Base-by-base conservation (phyloP, 192 early-diverging fungal genomes). In the Linnemannia hyalina region DNA sequence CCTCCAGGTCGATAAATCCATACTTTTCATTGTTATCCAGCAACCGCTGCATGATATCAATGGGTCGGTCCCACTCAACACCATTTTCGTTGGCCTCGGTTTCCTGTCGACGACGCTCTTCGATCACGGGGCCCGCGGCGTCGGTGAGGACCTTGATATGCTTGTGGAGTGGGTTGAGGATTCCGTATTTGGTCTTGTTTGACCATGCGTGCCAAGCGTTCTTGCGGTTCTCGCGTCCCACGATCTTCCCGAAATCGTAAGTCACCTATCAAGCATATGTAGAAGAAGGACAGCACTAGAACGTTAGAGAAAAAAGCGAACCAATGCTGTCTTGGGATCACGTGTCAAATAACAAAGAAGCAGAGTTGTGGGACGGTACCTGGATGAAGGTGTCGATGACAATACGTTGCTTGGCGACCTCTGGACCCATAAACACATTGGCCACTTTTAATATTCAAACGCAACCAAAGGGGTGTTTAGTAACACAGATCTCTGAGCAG, bases 1-100 rank as follows among this genome's bases (percentile, higher is more conserved):
- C 84, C 46, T 86, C 84, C 0, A 81, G 40, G 54, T 86, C 84
- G 9, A 81, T 52, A 63, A 86, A 86, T 0, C 52, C 49, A 68
- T 90, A 82, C 47, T 90, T 87, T 44, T 83, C 86, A 70, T 76
- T 75, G 41, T 78, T 80, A 29, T 90, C 87, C 6, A 90, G 71
- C 2, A 88, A n/a, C 8, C 47, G 65, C 55, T 90, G 87, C 42
- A 90, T 57, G 38, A 90, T 70, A 49, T 90, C 89, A 41, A 80
- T 6, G 35, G 84, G 84, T 4, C 75, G 75, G 6, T 73, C 72
- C 15, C 74, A 86, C 16, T 77, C 70, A 7, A 26, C 3, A 3
- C 75, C 76, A 0, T 73, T 76, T 6, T 73, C 84, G 35, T 22
- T 8, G 0, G 79, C 75, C 36, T 86, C 75, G 4, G 75, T n/a